Evolutionary conservation across 2,329 filamentous ascomycete genomes (phyloP), one percentile per base, ranked within the genome.

Genomic region (Calonectria pseudoreteaudii): DNA sequence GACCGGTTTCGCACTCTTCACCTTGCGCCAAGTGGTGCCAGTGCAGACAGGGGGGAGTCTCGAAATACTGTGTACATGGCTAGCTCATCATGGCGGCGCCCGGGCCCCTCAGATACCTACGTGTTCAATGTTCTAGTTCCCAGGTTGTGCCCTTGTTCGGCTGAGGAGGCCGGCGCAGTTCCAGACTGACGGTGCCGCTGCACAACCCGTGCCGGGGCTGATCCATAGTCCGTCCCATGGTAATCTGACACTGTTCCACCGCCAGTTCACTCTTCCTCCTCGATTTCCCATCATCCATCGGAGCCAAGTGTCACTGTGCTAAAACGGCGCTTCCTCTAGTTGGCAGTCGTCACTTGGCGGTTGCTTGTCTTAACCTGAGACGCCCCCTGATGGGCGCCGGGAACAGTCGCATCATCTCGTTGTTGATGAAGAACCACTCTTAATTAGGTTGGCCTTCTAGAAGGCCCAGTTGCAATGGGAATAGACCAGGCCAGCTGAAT

Each of bases 111-210:
- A 52, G 52, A 41, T 62, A 71, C 50, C 38, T 58, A 60, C 70
- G 70, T 72, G 68, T 72, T 70, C 71, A 66, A 56, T 66, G 38
- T 67, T 70, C 66, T 74, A 72, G 76, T 66, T 74, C 72, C 52
- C 60, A 60, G 64, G 66, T 49, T 68, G 66, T 49, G 74, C 76
- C 78, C 78, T 70, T 80, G 78, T 49, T 76, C 78, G 77, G 78
- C 77, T 80, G 78, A 80, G 74, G 44, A 65, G 30, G 44, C 70
- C 41, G 52, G 66, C 62, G 67, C 62, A 71, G 60, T 65, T 71
- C 68, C 72, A 76, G 66, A 49, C 68, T 65, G 44, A 78, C 73
- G 64, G 76, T 66, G 72, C 70, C 68, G 56, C 60, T 72, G 74
- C 77, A 75, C 74, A 68, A 60, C 60, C 75, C 75, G 71, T 38